A percentile compares a stretch with the other conserved stretches of the same genome.
Evolutionary conservation across 2,329 filamentous ascomycete species (phyloP).

Genomic region (Atkinsonella hypoxylon): DNA sequence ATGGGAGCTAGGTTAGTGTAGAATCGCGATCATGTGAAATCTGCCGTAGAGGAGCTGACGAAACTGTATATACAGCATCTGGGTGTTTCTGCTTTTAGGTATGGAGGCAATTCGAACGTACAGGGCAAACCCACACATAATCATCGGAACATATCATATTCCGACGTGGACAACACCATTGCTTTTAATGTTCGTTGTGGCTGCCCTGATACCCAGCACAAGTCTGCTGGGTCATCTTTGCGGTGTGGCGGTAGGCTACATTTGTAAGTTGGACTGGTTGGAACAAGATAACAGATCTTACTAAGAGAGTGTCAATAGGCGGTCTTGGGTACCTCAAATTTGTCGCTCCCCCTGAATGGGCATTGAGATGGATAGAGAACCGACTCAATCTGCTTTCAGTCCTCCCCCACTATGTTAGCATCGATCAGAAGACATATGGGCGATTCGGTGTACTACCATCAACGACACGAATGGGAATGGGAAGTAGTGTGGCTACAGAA

Average conservation of each 20-base stretch:
- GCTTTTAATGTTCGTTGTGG: constrained; percentile 60
- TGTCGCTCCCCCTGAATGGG: constrained; percentile 79
- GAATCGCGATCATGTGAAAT: not conserved
- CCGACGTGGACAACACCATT: constrained; percentile 89
- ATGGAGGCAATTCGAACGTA: constrained; percentile 81
- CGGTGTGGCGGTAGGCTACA: constrained; percentile 72
- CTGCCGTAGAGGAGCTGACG: not conserved
- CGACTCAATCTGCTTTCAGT: constrained; percentile 76
- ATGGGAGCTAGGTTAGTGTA: constrained; percentile 65
- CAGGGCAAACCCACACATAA: constrained; percentile 67
- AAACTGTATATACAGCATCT: constrained; percentile 48
- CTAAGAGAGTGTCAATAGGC: constrained; percentile 32
- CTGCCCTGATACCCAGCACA: constrained; percentile 66
- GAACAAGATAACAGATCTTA: not conserved
- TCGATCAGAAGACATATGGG: constrained; percentile 93
- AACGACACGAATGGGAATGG: constrained; percentile 23
- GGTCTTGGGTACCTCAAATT: constrained; percentile 83
- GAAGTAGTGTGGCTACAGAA: constrained; percentile 39
- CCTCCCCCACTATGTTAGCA: constrained; percentile 82
- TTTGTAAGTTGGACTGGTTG: constrained; percentile 43
- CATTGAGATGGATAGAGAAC: constrained; percentile 75
- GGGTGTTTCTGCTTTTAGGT: constrained; percentile 81
- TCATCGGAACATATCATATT: constrained; percentile 51
- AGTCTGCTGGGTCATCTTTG: constrained; percentile 81
- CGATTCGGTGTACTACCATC: constrained; percentile 79